Base-by-base conservation (phyloP, 352 stramenopile species). In the Globisporangium paroecandrum region DNA sequence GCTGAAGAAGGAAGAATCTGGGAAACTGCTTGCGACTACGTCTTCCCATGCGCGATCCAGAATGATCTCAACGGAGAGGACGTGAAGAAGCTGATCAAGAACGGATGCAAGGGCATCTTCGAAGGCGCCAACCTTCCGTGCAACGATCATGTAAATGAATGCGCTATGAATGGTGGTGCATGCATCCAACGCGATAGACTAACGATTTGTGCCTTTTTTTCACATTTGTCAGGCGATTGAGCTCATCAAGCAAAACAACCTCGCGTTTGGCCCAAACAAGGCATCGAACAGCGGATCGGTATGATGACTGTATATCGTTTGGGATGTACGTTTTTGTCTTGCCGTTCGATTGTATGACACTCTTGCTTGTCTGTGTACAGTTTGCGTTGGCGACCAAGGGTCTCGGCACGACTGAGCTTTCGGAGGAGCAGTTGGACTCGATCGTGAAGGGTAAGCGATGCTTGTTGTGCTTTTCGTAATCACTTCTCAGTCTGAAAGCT, bases 31-130 rank as follows among this genome's bases (percentile, higher is more conserved):
- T 98, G 95, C 71, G 97, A 99, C 79, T 91, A 99, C 68, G 95
- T 91, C 61, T 99, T 99, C 72, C 94, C 97, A 38, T 99, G 95
- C 72, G 96, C 94, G n/a, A 93, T 91, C 38, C 93, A 98, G 77
- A 95, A 98, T 72, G 89, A 98, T 58, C 88, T 99, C 67, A 83
- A 94, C 68, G 82, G 78, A 57, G 87, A 89, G 10, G 73, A 74
- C 15, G 76, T 87, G 56, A 88, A 89, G 64, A 68, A 85, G 66
- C 80, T 95, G 0, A 77, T 97, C 69, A 91, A 94, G 79, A 97
- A 94, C 71, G 89, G 89, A 62, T 95, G 87, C 79, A 89, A 94
- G 75, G 89, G 88, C 46, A 76, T 97, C 56, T 95, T 97, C 56
- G 89, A 97, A 74, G 88, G 88, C 43, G 87, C 88, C 57, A 93